Percentiles rank a stretch among this genome's conserved stretches.
phyloP scores from a whole-genome alignment of 2,329 filamentous ascomycete genomes.

The Ceratocystis colombiana region DNA sequence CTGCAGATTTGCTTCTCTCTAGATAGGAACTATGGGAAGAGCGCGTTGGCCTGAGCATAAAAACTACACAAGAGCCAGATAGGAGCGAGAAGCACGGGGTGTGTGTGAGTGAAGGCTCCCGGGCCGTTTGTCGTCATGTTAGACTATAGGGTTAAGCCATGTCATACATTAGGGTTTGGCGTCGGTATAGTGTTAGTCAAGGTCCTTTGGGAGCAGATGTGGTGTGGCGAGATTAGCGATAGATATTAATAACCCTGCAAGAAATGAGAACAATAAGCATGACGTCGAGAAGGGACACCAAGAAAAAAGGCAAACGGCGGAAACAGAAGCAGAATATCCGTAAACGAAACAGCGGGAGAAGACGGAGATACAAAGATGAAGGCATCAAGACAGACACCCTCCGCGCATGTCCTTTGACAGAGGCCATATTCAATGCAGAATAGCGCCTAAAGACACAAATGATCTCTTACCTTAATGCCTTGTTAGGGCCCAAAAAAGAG shows the following conservation, averaged over 20 bases:
- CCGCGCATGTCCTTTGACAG: background rate
- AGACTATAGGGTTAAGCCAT: background rate
- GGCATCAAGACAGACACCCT: background rate
- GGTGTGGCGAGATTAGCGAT: background rate
- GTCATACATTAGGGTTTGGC: background rate
- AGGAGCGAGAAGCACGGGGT: background rate
- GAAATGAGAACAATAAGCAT: background rate
- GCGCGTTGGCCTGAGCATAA: background rate
- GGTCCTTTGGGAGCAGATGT: background rate
- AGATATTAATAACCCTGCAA: conserved; percentile 7
- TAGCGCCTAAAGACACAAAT: too few species aligned
- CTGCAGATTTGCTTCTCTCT: background rate
- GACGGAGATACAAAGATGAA: background rate
- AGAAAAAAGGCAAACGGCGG: background rate
- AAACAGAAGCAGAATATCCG: background rate
- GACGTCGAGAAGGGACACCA: background rate
- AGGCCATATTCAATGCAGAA: background rate
- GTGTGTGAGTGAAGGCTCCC: background rate
- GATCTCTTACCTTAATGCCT: too few species aligned
- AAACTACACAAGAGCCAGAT: background rate
- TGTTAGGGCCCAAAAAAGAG: too few species aligned
- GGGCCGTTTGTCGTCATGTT: background rate
- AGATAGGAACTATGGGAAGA: background rate
- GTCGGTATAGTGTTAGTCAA: background rate
- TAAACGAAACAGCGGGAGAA: background rate